Base-by-base conservation (phyloP, 441 rosid species). In the Pelargonium cotyledonis region DNA sequence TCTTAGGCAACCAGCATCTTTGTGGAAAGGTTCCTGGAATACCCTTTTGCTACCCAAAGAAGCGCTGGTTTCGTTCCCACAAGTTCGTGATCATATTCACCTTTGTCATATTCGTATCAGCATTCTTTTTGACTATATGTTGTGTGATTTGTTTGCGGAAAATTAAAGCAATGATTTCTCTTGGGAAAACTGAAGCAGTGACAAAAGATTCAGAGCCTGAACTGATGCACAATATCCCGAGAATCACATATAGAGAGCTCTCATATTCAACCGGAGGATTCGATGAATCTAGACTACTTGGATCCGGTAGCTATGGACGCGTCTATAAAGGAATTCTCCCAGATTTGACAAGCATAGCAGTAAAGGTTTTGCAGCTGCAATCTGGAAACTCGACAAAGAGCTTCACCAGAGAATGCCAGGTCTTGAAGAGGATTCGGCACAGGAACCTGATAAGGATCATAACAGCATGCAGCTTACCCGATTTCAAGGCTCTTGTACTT, bases 231-330 rank as follows among this genome's bases (percentile, higher is more conserved):
- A 77, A 75, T 43, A 79, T 80, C 72, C 89, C 87, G 18, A 83
- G 89, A 74, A 79, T 86, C 61, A 80, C 93, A 7, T 79, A 85
- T 65, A 82, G 65, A 63, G 79, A 78, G 63, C 68, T 83, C 68
- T 72, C 62, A 8, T 76, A 80, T 19, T 81, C 84, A 57, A 83
- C 81, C 0, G 72, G 58, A 35, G 81, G 75, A 11, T 83, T 83
- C 62, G 75, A 78, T 65, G 70, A 71, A 19, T 53, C 49, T 21
- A 73, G 72, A 31, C 72, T 80, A 26, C 55, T 83, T 8, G 84
- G 84, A 38, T 71, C 81, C 10, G 86, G 86, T 16, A 69, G 82
- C 63, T 78, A 66, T 47, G 84, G 81, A 10, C 76, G 70, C 5
- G 82, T 83, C 15, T 78, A 78, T 8, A 78, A 60, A 65, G 84